Conservation (phyloP, 73 alveolate genomes). For the Paramecium tetraurelia region DNA sequence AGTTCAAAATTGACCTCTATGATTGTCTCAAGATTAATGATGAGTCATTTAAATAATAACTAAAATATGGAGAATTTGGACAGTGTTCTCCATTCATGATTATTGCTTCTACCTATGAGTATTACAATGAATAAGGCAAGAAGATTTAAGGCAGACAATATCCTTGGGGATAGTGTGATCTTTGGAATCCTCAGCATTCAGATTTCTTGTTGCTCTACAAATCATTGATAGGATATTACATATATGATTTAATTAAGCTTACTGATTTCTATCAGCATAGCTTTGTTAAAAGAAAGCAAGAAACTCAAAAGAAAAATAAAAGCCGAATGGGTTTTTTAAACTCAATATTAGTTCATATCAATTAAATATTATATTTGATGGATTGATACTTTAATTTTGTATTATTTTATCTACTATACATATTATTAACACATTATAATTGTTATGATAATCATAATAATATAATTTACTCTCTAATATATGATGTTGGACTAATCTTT, state of each 20-base stretch:
- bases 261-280: slow-evolving; percentile 44
- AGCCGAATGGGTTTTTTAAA: neutral
- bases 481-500: neutral
- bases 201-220: slow-evolving; percentile 40
- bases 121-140: neutral
- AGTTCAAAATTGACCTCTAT: neutral
- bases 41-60: slow-evolving; percentile 1
- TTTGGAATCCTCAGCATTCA: slow-evolving; percentile 60
- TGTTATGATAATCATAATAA: neutral
- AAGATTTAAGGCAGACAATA: slow-evolving; percentile 56
- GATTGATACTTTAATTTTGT: neutral
- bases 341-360: neutral
- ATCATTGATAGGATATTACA: slow-evolving; percentile 36
- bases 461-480: slow-evolving; percentile 27
- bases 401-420: neutral
- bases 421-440: neutral
- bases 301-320: neutral
- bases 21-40: slow-evolving; percentile 38
- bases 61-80: slow-evolving; percentile 25
- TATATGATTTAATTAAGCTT: slow-evolving; percentile 35
- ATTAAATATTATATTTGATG: neutral
- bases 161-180: slow-evolving; percentile 62
- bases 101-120: slow-evolving; percentile 39
- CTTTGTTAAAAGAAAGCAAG: neutral
- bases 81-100: slow-evolving; percentile 37